Evolutionary conservation across 139 green algal genomes (phyloP), one percentile per base, ranked within the genome.

Genomic region (Trebouxia sp.): DNA sequence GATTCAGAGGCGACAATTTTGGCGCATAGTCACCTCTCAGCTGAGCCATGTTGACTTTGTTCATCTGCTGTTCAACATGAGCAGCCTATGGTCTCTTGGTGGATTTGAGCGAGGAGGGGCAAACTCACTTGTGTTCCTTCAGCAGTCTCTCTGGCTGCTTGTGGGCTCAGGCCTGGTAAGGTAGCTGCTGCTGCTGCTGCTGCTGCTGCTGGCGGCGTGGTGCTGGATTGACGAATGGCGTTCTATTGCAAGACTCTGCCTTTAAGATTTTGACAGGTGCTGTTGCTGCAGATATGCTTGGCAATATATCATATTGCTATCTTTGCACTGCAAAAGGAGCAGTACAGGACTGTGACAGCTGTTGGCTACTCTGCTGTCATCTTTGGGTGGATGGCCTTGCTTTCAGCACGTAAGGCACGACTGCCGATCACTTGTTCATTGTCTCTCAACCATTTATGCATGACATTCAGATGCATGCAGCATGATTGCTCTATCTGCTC

Each of bases 321-420:
- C 30, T 20, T 28, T 17, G 14, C 75, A 14, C 28, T 83, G 5
- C 39, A 62, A 14, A 41, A 45, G 38, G 89, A 91, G 72, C 76
- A 85, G 28, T 88, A 90, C 51, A 58, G 76, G 10, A 65, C 79
- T 43, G 85, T 86, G 1, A 78, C 50, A 6, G 82, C 89, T 14
- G 90, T 96, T 42, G 91, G 91, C 26, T 95, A 96, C 80, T 89
- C 81, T 6, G 83, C 83, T 32, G 92, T 96, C 35, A 75, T 96
- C n/a, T 95, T 95, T 82, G 91, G 91, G 2, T 92, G 85, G 87
- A 94, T 96, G 90, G 83, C 91, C 14, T 43, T 93, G n/a, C 69
- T 95, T 8, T 80, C 89, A n/a, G 37, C 83, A 37, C 24, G 67
- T 77, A 77, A 51, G 67, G 15, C 14, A n/a, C 14, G 15, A 17